Conservation (phyloP, 306 rosid species). For the Cucumis melo region DNA sequence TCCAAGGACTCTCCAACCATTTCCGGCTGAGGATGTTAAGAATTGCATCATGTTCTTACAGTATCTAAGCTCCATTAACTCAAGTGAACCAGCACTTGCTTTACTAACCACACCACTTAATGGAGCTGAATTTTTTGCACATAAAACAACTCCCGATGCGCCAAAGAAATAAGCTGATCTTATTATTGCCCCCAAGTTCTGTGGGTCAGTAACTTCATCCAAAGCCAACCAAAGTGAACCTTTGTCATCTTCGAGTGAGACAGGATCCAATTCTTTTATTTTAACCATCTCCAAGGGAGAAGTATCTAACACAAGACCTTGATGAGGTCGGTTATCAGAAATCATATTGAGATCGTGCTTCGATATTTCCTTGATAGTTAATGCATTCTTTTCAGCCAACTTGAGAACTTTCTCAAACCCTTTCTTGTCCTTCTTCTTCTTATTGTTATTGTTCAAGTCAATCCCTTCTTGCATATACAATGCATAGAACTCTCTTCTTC, state of each 20-base stretch:
- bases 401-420: slow-evolving; percentile 68
- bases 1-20: slow-evolving; percentile 84
- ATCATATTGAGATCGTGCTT: slow-evolving; percentile 96
- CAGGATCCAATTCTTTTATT: slow-evolving; percentile 54
- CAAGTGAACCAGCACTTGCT: slow-evolving; percentile 95
- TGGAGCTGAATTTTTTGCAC: slow-evolving; percentile 92
- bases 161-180: slow-evolving; percentile 88
- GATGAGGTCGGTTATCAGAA: slow-evolving; percentile 89
- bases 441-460: slow-evolving; percentile 64
- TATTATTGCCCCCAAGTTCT: slow-evolving; percentile 83
- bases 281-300: slow-evolving; percentile 86
- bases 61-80: slow-evolving; percentile 76
- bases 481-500: slow-evolving; percentile 82
- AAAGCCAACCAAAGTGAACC: slow-evolving; percentile 82
- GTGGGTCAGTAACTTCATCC: slow-evolving; percentile 96
- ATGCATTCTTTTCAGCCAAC: slow-evolving; percentile 56
- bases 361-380: slow-evolving; percentile 50
- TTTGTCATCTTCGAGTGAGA: slow-evolving; percentile 47
- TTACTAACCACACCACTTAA: slow-evolving; percentile 89
- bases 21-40: slow-evolving; percentile 72
- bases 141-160: slow-evolving; percentile 74
- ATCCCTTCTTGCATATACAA: slow-evolving; percentile 78
- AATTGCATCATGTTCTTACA: slow-evolving; percentile 97
- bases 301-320: slow-evolving; percentile 82
- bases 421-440: slow-evolving; percentile 95